Conservation (phyloP, 139 green algal genomes). For the Trebouxia sp. region DNA sequence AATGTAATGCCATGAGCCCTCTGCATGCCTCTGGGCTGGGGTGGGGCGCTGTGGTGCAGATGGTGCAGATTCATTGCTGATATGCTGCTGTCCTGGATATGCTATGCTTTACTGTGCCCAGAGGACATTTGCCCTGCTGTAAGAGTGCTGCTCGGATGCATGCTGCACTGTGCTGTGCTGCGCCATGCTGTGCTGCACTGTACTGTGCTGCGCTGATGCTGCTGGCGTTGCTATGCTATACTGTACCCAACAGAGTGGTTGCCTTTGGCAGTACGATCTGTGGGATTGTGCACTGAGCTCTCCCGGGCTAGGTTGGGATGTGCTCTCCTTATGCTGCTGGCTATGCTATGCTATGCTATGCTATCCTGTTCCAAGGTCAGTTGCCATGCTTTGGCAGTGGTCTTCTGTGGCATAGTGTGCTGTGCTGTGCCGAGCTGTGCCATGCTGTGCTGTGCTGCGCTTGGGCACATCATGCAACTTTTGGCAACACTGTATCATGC, state of each 20-base stretch:
- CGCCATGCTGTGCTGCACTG: slow-evolving; percentile 3
- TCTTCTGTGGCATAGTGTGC: too few relatives aligned
- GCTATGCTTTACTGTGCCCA: neutral
- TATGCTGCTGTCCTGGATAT: neutral
- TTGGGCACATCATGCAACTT: too few relatives aligned
- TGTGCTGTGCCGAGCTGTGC: too few relatives aligned
- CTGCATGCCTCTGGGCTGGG: neutral
- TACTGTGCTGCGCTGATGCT: neutral
- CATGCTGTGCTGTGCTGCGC: too few relatives aligned
- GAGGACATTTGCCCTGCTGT: neutral
- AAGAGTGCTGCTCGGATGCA: neutral
- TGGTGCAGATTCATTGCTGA: too few relatives aligned
- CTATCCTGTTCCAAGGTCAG: neutral
- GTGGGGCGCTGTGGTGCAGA: too few relatives aligned
- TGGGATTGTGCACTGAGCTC: neutral
- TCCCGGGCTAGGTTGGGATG: neutral
- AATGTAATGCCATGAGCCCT: neutral
- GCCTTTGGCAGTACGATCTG: neutral
- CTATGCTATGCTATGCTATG: neutral
- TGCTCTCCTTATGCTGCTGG: neutral
- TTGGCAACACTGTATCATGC: too few relatives aligned
- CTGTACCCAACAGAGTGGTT: neutral
- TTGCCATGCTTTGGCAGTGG: too few relatives aligned
- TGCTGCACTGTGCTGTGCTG: neutral
- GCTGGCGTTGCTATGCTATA: too few relatives aligned